phyloP scores from a whole-genome alignment of 768 basidiomycete genomes.

The Holtermannia corniformis region DNA sequence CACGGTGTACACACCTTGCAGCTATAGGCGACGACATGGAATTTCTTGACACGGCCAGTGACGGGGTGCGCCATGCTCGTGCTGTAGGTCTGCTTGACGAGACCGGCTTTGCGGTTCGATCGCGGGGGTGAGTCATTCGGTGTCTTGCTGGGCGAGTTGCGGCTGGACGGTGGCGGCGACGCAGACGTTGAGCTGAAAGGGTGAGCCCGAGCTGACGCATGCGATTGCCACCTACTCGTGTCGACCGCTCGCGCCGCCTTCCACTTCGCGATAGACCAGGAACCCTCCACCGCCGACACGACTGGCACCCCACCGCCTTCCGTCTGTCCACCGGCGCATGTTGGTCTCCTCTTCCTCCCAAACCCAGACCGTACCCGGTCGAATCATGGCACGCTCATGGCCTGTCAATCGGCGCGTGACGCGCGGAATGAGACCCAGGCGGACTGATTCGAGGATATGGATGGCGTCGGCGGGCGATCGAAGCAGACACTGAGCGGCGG shows the following conservation, averaged over 20 bases:
- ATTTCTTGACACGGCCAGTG: slow-evolving; percentile 29
- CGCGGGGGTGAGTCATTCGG: slow-evolving; percentile 4
- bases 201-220: background rate
- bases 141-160: slow-evolving; percentile 11
- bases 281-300: slow-evolving; percentile 35
- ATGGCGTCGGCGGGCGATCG: slow-evolving; percentile 35
- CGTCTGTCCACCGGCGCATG: slow-evolving; percentile 38
- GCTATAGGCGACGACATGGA: slow-evolving; percentile 36
- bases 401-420: slow-evolving; percentile 37
- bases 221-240: slow-evolving; percentile 15
- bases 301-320: slow-evolving; percentile 32
- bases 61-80: slow-evolving; percentile 29
- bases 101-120: slow-evolving; percentile 14
- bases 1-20: slow-evolving; percentile 15
- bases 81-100: slow-evolving; percentile 40
- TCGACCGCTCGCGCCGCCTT: background rate
- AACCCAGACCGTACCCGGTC: slow-evolving; percentile 36
- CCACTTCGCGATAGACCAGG: slow-evolving; percentile 19
- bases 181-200: background rate
- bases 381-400: slow-evolving; percentile 30
- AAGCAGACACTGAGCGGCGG: slow-evolving; percentile 34
- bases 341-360: slow-evolving; percentile 41
- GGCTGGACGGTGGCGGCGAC: slow-evolving; percentile 12
- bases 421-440: slow-evolving; percentile 30
- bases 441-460: slow-evolving; percentile 35